These are phyloP conservation scores for Termitomyces sp. DNA, from an alignment of 768 basidiomycete species.

Conservation along the genomic window DNA sequence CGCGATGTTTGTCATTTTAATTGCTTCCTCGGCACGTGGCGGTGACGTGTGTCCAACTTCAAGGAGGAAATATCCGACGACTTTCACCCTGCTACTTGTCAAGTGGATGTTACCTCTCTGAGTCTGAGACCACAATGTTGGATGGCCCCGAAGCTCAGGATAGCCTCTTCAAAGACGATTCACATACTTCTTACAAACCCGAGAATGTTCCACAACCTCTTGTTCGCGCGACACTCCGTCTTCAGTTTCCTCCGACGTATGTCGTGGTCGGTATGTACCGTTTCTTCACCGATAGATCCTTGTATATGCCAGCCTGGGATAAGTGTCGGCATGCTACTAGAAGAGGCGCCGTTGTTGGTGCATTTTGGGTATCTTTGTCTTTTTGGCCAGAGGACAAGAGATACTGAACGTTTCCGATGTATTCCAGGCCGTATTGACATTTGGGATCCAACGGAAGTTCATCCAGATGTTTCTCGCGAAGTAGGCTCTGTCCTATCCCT, in stretches of 20 bases:
- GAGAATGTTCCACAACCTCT: constrained; percentile 44
- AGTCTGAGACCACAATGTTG: constrained; percentile 7
- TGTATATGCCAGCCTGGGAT: constrained; percentile 78
- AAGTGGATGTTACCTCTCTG: too few species aligned
- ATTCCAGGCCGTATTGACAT: constrained; percentile 60
- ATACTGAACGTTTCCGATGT: neutral
- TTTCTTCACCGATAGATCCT: constrained; percentile 64
- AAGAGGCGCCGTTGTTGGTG: constrained; percentile 67
- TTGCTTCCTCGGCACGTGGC: too few species aligned
- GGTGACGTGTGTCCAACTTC: too few species aligned
- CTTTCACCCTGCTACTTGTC: too few species aligned
- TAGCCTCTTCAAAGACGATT: constrained; percentile 23
- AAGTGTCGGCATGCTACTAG: constrained; percentile 78
- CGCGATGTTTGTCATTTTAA: neutral
- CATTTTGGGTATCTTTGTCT: constrained; percentile 55
- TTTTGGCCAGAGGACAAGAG: neutral
- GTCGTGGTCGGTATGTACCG: constrained; percentile 83
- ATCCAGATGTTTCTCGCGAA: constrained; percentile 63
- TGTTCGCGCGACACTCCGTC: constrained; percentile 50
- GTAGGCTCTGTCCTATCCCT: constrained; percentile 25
- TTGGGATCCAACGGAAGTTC: constrained; percentile 65
- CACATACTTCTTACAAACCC: neutral
- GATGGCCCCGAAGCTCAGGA: constrained; percentile 29
- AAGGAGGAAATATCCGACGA: too few species aligned
- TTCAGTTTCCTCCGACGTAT: constrained; percentile 81